Conservation (phyloP, 768 basidiomycete species). For the Russula lepida region DNA sequence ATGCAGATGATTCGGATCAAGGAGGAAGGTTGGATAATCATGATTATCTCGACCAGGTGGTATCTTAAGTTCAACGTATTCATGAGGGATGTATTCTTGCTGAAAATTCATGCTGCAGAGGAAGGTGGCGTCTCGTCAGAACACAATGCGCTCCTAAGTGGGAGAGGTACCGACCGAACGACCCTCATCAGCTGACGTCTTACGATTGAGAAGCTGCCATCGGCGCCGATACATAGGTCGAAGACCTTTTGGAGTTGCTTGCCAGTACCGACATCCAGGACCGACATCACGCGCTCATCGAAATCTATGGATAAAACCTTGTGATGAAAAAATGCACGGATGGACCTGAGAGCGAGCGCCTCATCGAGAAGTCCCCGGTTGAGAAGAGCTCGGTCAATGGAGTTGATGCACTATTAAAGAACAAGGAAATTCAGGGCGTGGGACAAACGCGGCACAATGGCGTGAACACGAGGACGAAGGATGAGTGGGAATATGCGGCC, state of each 20-base stretch:
- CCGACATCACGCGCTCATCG: conserved; percentile 46
- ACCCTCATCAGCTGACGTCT: conserved; percentile 94
- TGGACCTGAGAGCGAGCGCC: conserved; percentile 50
- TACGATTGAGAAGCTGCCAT: conserved; percentile 89
- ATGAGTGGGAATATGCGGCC: conserved; percentile 25
- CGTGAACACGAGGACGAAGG: conserved; percentile 8
- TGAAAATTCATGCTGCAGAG: conserved; percentile 79
- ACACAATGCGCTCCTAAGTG: conserved; percentile 26
- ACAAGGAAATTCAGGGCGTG: conserved; percentile 25
- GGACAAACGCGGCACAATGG: conserved; percentile 24
- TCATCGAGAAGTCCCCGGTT: conserved; percentile 81
- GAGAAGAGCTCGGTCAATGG: conserved; percentile 80
- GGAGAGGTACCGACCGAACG: conserved; percentile 54
- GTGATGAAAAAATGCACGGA: conserved; percentile 70
- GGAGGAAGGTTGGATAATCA: conserved; percentile 62
- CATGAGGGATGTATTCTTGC: conserved; percentile 91
- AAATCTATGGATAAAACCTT: conserved; percentile 76
- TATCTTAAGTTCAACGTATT: conserved; percentile 95
- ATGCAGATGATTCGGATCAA: conserved; percentile 94
- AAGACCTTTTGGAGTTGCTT: conserved; percentile 45
- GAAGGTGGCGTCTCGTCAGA: conserved; percentile 1
- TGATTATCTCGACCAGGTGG: conserved; percentile 60
- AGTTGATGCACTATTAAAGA: conserved; percentile 74
- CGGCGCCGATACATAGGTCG: conserved; percentile 83
- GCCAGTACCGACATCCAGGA: conserved; percentile 40